phyloP scores from a whole-genome alignment of 805 yeast species.

The Cyberlindnera mississippiensis region DNA sequence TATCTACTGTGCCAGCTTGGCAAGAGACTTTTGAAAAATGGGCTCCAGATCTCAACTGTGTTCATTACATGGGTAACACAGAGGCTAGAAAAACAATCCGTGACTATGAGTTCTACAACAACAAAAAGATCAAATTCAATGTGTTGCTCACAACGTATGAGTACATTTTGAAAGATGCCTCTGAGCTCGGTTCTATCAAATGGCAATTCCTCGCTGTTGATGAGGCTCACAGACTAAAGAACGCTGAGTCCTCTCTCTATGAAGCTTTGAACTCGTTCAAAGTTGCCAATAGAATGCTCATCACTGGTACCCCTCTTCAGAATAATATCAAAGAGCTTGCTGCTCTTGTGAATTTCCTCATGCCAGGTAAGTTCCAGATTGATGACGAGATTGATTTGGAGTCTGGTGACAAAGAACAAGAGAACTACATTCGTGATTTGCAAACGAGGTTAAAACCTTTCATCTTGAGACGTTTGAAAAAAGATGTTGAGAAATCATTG shows the following conservation, averaged over 20 bases:
- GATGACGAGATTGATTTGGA: slow-evolving; percentile 90
- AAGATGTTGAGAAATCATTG: slow-evolving; percentile 94
- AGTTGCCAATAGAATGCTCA: slow-evolving; percentile 77
- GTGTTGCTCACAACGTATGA: slow-evolving; percentile 93
- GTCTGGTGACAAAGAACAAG: slow-evolving; percentile 76
- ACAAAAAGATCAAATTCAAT: slow-evolving; percentile 80
- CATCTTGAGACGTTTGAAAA: slow-evolving; percentile 87
- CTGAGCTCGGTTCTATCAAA: slow-evolving; percentile 72
- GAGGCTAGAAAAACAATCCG: slow-evolving; percentile 78
- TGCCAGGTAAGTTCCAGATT: slow-evolving; percentile 90
- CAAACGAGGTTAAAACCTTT: slow-evolving; percentile 87
- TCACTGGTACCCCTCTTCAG: slow-evolving; percentile 98
- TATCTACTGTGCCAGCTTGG: slow-evolving; percentile 97
- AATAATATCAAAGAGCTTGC: slow-evolving; percentile 94
- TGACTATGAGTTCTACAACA: slow-evolving; percentile 78
- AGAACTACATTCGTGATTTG: slow-evolving; percentile 78
- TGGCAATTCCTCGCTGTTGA: slow-evolving; percentile 99
- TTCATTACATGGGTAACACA: slow-evolving; percentile 90
- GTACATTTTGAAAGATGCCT: slow-evolving; percentile 85
- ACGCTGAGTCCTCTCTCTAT: slow-evolving; percentile 88
- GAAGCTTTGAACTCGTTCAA: slow-evolving; percentile 82
- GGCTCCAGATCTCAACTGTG: slow-evolving; percentile 94
- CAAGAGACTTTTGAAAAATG: slow-evolving; percentile 97
- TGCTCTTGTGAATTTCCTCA: slow-evolving; percentile 88
- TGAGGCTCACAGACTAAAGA: slow-evolving; percentile 95